Percentiles rank a stretch among this genome's conserved stretches.
Evolutionary conservation across 108 stramenopile genomes (phyloP).

Genomic region (Skeletonema tropicum): DNA sequence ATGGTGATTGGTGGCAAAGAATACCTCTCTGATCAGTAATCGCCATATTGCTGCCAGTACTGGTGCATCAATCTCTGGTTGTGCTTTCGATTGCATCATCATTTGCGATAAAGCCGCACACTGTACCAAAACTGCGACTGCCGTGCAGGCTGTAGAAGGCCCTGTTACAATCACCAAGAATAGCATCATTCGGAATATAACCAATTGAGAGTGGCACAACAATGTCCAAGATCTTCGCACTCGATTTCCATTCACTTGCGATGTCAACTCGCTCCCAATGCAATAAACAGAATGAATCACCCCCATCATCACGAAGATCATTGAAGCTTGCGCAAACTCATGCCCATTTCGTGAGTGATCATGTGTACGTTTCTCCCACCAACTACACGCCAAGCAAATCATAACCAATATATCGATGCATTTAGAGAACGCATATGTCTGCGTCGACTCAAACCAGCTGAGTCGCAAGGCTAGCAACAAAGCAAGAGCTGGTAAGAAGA

Average conservation of each 20-base stretch:
- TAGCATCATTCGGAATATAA: conserved; percentile 43
- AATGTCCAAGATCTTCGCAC: neutral
- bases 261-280: conserved; percentile 2
- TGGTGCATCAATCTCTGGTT: conserved; percentile 44
- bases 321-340: conserved; percentile 40
- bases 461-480: conserved; percentile 52
- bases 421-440: conserved; percentile 13
- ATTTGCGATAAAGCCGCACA: conserved; percentile 55
- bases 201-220: conserved; percentile 9
- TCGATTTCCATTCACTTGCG: neutral
- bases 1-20: conserved; percentile 85
- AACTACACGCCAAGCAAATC: conserved; percentile 54
- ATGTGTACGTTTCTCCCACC: conserved; percentile 72
- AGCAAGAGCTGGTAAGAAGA: conserved; percentile 62
- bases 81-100: conserved; percentile 46
- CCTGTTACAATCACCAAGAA: conserved; percentile 80
- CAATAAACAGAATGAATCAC: conserved; percentile 33
- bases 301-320: conserved; percentile 44
- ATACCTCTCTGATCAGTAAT: conserved; percentile 66
- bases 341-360: conserved; percentile 70
- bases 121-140: conserved; percentile 58
- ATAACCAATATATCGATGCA: conserved; percentile 50
- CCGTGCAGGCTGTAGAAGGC: conserved; percentile 67
- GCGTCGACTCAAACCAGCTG: neutral
- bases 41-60: conserved; percentile 74